phyloP scores from a whole-genome alignment of 495 filamentous ascomycete species.

The Clohesyomyces aquaticus region DNA sequence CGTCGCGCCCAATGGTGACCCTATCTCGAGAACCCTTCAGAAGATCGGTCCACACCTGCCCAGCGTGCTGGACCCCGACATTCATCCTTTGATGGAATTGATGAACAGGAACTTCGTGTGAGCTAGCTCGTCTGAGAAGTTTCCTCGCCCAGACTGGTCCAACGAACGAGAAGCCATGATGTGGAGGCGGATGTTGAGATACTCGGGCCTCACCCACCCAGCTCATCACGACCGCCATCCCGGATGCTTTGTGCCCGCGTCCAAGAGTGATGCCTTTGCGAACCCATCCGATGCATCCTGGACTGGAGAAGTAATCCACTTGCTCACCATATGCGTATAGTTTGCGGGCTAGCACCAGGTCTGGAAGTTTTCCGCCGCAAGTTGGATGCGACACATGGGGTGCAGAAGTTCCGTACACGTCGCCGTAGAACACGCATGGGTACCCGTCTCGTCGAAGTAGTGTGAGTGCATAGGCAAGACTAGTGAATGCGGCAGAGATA shows the following conservation, averaged over 20 bases:
- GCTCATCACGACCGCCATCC: slow-evolving; percentile 64
- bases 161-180: neutral
- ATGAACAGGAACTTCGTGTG: slow-evolving; percentile 49
- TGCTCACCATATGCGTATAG: slow-evolving; percentile 70
- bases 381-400: slow-evolving; percentile 57
- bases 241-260: slow-evolving; percentile 44
- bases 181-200: no score
- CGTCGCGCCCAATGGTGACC: slow-evolving; percentile 59
- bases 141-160: slow-evolving; percentile 2
- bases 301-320: slow-evolving; percentile 65
- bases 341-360: slow-evolving; percentile 64
- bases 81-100: slow-evolving; percentile 61
- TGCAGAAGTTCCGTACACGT: slow-evolving; percentile 66
- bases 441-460: slow-evolving; percentile 65
- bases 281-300: slow-evolving; percentile 70
- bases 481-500: slow-evolving; percentile 38
- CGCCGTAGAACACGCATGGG: slow-evolving; percentile 74
- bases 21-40: slow-evolving; percentile 53
- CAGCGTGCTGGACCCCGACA: slow-evolving; percentile 60
- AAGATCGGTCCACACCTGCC: slow-evolving; percentile 66
- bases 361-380: slow-evolving; percentile 60
- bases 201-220: neutral
- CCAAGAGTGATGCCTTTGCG: slow-evolving; percentile 58
- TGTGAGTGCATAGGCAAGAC: slow-evolving; percentile 52
- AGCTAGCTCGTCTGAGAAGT: neutral